phyloP scores from a whole-genome alignment of 805 yeast genomes.

The Hanseniaspora nectarophila region DNA sequence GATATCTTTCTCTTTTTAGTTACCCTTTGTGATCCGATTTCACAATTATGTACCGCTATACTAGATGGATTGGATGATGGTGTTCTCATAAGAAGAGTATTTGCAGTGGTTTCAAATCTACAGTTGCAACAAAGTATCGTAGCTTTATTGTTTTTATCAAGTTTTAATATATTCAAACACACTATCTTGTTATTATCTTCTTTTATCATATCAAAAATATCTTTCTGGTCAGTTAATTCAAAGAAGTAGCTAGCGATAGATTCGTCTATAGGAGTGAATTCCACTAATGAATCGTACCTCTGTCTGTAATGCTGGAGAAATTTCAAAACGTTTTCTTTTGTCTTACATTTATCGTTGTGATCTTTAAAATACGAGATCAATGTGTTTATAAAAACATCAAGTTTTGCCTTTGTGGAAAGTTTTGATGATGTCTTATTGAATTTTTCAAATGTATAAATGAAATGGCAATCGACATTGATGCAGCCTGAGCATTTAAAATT shows the following conservation, averaged over 20 bases:
- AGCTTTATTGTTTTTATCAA: constrained; percentile 1
- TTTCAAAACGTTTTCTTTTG: not conserved
- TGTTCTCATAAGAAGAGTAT: not conserved
- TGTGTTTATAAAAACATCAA: not conserved
- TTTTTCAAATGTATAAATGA: not conserved
- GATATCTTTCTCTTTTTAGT: constrained; percentile 1
- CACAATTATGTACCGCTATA: constrained; percentile 6
- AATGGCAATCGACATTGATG: not conserved
- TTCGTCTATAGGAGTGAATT: not conserved
- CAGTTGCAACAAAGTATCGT: constrained; percentile 2
- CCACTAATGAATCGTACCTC: not conserved
- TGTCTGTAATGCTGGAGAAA: not conserved
- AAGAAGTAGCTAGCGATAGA: not conserved
- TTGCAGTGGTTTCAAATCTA: not conserved
- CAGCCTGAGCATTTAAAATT: not conserved
- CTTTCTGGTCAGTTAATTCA: not conserved
- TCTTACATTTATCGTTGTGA: not conserved
- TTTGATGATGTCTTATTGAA: not conserved
- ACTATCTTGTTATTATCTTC: not conserved
- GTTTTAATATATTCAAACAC: constrained; percentile 4
- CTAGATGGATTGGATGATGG: not conserved
- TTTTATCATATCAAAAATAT: not conserved
- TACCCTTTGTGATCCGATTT: not conserved
- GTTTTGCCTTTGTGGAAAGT: not conserved
- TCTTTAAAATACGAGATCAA: not conserved